Conservation (phyloP, 2,329 filamentous ascomycete species). For the Apiospora hydei region DNA sequence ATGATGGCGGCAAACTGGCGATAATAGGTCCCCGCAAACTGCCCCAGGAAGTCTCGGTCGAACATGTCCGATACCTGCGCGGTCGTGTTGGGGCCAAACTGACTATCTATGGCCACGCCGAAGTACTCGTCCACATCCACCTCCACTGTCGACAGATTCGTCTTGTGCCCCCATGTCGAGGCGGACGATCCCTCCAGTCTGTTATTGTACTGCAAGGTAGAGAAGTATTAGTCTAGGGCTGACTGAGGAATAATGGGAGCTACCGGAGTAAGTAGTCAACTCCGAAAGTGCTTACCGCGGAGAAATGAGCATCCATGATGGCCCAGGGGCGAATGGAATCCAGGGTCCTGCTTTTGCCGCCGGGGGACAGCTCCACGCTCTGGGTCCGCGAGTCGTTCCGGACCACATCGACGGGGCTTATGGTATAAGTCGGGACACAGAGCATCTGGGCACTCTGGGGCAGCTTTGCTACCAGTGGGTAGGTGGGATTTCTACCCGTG, state of each 20-base stretch:
- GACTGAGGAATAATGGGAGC: neutral
- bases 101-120: conserved; percentile 3
- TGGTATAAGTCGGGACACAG: conserved; percentile 2
- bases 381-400: neutral
- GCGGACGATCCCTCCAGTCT: no score
- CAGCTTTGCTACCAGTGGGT: neutral
- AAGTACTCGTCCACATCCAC: neutral
- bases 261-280: no score
- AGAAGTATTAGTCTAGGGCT: neutral
- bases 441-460: conserved; percentile 15
- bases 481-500: neutral
- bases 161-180: neutral
- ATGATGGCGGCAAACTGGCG: conserved; percentile 45
- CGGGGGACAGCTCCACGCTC: neutral
- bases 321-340: neutral
- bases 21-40: conserved; percentile 42
- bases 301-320: neutral
- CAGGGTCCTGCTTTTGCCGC: neutral
- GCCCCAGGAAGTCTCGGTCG: conserved; percentile 35
- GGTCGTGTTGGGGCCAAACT: neutral
- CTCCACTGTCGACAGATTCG: neutral
- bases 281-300: neutral
- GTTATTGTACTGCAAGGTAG: neutral
- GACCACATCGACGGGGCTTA: neutral
- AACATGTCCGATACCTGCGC: conserved; percentile 22